Conservation (phyloP, 305 asterid species). For the Fraxinus xanthoxyloides region DNA sequence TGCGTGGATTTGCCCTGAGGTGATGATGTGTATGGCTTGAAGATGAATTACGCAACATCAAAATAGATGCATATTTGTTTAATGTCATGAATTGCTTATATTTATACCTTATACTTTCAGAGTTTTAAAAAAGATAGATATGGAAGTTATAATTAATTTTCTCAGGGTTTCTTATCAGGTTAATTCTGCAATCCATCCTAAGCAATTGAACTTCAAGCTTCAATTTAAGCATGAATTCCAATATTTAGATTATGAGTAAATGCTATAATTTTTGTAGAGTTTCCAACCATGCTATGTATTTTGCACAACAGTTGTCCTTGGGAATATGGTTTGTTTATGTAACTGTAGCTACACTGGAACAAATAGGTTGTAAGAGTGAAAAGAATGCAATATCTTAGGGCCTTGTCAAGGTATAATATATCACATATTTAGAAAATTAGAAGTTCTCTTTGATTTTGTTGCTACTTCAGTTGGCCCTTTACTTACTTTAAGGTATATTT, state of each 20-base stretch:
- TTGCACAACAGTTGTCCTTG: background rate
- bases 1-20: conserved; percentile 99
- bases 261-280: conserved; percentile 3
- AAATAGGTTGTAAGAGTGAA: background rate
- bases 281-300: background rate
- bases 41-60: conserved; percentile 20
- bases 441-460: background rate
- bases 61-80: conserved; percentile 11
- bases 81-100: conserved; percentile 12
- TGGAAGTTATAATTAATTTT: background rate
- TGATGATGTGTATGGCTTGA: conserved; percentile 28
- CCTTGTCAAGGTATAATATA: background rate
- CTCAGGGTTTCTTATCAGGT: background rate
- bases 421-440: background rate
- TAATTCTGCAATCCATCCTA: conserved; percentile 15
- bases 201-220: conserved; percentile 5
- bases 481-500: background rate
- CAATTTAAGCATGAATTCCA: background rate
- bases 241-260: conserved; percentile 4
- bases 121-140: conserved; percentile 10
- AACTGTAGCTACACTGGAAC: conserved; percentile 2
- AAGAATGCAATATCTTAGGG: background rate
- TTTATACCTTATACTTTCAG: background rate
- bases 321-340: conserved; percentile 9
- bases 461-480: background rate